phyloP scores from a whole-genome alignment of 2,329 filamentous ascomycete species.

The Ciborinia camelliae region DNA sequence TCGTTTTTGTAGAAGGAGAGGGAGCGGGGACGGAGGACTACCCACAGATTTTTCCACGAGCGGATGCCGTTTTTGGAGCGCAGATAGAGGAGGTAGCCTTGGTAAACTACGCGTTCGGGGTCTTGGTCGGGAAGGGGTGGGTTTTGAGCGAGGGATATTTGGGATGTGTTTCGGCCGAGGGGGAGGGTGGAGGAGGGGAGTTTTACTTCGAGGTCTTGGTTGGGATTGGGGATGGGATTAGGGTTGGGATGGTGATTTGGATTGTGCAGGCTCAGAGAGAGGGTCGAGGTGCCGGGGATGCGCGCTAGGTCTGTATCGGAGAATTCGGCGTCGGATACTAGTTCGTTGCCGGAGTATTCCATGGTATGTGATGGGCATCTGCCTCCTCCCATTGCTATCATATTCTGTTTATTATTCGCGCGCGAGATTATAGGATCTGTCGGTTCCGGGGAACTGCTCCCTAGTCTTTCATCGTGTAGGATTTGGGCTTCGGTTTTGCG shows the following conservation, averaged over 20 bases:
- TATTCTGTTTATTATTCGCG: conserved; percentile 27
- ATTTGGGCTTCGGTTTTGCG: conserved; percentile 23
- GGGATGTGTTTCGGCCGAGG: conserved; percentile 55
- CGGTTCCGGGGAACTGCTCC: conserved; percentile 59
- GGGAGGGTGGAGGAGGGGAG: conserved; percentile 36
- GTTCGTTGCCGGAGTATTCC: conserved; percentile 65
- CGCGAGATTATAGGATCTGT: conserved; percentile 37
- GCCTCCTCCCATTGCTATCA: conserved; percentile 17
- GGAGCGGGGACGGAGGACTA: conserved; percentile 79
- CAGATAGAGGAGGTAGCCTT: conserved; percentile 83
- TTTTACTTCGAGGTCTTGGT: conserved; percentile 32
- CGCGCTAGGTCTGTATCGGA: conserved; percentile 62
- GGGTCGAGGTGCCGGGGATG: conserved; percentile 34
- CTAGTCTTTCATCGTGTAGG: conserved; percentile 36
- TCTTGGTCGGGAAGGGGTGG: conserved; percentile 50
- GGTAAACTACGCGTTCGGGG: conserved; percentile 86
- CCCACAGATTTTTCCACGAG: conserved; percentile 95
- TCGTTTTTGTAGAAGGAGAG: conserved; percentile 92
- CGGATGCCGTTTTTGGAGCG: conserved; percentile 79
- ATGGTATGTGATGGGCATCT: conserved; percentile 59
- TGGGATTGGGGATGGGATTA: not conserved
- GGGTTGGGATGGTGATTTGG: too few species aligned
- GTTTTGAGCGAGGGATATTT: conserved; percentile 53
- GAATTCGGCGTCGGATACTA: conserved; percentile 82
- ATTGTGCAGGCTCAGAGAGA: conserved; percentile 35